These are phyloP conservation scores for Cyberlindnera galapagoensis DNA, from an alignment of 805 yeast genomes.

Conservation along the genomic window DNA sequence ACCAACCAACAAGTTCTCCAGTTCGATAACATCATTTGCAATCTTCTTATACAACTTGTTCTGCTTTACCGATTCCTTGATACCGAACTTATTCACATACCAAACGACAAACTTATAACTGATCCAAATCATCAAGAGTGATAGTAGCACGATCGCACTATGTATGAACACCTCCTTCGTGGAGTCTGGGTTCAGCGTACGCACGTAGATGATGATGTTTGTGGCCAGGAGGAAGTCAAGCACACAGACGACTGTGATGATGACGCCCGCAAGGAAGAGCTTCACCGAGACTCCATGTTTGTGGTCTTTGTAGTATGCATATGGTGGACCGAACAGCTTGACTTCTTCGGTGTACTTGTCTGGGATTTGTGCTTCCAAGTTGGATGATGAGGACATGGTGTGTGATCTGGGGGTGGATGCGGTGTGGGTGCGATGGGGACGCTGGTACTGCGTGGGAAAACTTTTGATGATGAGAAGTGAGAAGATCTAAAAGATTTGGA, in stretches of 20 bases:
- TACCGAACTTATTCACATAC: constrained; percentile 16
- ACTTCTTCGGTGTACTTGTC: constrained; percentile 10
- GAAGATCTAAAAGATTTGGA: too few species aligned
- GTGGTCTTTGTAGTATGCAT: constrained; percentile 15
- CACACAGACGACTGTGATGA: constrained; percentile 23
- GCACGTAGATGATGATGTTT: constrained; percentile 27
- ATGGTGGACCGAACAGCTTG: constrained; percentile 22
- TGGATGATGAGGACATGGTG: not conserved
- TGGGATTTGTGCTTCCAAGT: not conserved
- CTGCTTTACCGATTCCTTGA: constrained; percentile 13
- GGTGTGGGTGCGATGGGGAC: too few species aligned
- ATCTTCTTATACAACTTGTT: constrained; percentile 19
- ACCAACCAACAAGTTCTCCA: constrained; percentile 15
- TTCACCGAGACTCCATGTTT: constrained; percentile 18
- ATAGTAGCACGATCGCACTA: constrained; percentile 12
- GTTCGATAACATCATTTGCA: constrained; percentile 18
- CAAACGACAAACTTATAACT: constrained; percentile 16
- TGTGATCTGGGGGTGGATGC: not conserved
- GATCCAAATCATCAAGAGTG: constrained; percentile 16
- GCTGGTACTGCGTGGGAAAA: too few species aligned
- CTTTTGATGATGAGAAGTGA: too few species aligned
- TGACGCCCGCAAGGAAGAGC: constrained; percentile 22
- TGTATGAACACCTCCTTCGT: constrained; percentile 15
- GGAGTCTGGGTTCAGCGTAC: constrained; percentile 25
- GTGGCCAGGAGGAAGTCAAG: constrained; percentile 29